Base-by-base conservation (phyloP, 257 asterid genomes). In the Pogostemon cablin region DNA sequence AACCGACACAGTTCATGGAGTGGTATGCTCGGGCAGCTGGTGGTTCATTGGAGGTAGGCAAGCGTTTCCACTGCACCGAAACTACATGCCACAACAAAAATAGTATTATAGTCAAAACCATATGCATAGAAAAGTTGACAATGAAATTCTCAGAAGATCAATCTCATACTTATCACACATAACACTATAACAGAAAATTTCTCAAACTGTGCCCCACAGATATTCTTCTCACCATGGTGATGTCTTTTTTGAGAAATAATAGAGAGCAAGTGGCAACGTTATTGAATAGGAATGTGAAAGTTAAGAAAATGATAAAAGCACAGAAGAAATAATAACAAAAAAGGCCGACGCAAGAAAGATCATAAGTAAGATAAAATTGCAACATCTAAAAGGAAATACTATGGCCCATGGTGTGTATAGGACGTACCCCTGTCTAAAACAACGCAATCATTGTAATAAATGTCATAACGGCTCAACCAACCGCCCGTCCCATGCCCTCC, bases 401-500 rank as follows among this genome's bases (percentile, higher is more conserved):
- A 41, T 5, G 40, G 9, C 9, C 57, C 41, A 59, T n/a, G 35
- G 69, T 34, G 52, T 68, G 35, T 43, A 70, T 17, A 72, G 42
- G 39, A 81, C 91, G 75, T 70, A 95, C 98, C 98, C 82, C 99
- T 81, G 83, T 95, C 99, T 48, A 95, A 74, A 80, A 95, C 95
- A 78, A 95, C 78, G 80, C 95, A 91, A 50, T 95, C 98, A 69
- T 89, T 91, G 81, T 89, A 80, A 82, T 95, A 95, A 65, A 95
- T 77, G 78, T 95, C 99, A 75, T 95, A 95, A 41, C 98, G 96
- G 85, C 98, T 95, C 87, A 95, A 78, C 98, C 99, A 95, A 79
- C 98, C 99, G 72, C 99, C 99, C 69, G 98, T 91, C 75, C 92
- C 97, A 78, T 95, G 99, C 79, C 99, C 99, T 77, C 99, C 98